Evolutionary conservation across 768 basidiomycete species (phyloP).

Genomic region (Tylopilus vinaceipallidus): DNA sequence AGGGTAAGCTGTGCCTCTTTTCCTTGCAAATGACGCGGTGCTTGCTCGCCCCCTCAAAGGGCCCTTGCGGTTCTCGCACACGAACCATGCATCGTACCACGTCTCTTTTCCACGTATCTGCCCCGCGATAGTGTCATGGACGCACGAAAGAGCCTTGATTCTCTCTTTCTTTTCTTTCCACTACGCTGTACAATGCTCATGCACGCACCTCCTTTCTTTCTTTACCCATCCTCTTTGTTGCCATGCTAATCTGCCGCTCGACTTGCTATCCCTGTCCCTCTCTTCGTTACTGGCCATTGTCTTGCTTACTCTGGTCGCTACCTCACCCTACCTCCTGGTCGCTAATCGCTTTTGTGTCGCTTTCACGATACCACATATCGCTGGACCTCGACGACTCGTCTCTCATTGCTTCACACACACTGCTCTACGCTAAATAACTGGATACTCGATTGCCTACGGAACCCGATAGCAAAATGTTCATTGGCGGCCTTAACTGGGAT

Average conservation of each 20-base stretch:
- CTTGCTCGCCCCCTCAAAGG: conserved; percentile 7
- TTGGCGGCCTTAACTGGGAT: conserved; percentile 89
- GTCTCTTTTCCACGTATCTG: conserved; percentile 11
- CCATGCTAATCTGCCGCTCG: conserved; percentile 28
- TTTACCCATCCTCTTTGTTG: conserved; percentile 21
- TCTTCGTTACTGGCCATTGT: conserved; percentile 28
- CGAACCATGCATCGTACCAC: conserved; percentile 13
- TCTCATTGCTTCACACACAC: conserved; percentile 22
- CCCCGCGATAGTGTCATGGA: conserved; percentile 28
- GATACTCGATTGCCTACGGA: conserved; percentile 29
- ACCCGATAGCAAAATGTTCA: conserved; percentile 80
- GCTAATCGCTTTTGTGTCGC: conserved; percentile 33
- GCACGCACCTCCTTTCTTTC: conserved; percentile 10
- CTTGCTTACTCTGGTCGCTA: conserved; percentile 33
- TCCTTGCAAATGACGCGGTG: conserved; percentile 14
- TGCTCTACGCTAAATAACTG: conserved; percentile 30
- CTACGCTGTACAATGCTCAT: conserved; percentile 19
- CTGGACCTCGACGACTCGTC: conserved; percentile 33
- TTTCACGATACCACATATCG: conserved; percentile 38
- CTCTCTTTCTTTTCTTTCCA: conserved; percentile 1
- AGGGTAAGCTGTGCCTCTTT: conserved; percentile 58
- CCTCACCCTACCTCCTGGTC: conserved; percentile 34
- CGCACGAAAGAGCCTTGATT: conserved; percentile 17
- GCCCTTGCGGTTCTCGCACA: conserved; percentile 7
- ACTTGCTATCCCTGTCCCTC: conserved; percentile 21